These are phyloP conservation scores for Dendrobium huoshanense DNA, from an alignment of 106 monocot genomes.

Conservation along the genomic window DNA sequence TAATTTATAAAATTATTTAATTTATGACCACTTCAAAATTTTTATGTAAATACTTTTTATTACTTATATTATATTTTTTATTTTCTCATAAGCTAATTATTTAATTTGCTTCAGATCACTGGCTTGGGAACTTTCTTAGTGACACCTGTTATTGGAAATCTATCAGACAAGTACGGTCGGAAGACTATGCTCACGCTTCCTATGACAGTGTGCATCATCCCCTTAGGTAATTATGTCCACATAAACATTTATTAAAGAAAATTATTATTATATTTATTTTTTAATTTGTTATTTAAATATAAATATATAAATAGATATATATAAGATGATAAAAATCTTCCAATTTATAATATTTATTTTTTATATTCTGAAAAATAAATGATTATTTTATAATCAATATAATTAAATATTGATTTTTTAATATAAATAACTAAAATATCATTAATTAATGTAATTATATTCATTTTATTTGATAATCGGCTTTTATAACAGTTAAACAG, in stretches of 20 bases:
- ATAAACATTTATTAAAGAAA: background rate
- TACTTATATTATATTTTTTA: background rate
- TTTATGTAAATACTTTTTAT: background rate
- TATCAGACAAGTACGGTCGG: slow-evolving; percentile 80
- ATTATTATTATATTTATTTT: too few relatives aligned
- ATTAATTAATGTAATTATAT: too few relatives aligned
- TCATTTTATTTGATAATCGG: too few relatives aligned
- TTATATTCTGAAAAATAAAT: too few relatives aligned
- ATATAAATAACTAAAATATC: too few relatives aligned
- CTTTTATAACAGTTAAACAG: too few relatives aligned
- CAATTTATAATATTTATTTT: too few relatives aligned
- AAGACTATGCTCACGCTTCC: slow-evolving; percentile 75
- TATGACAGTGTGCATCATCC: slow-evolving; percentile 51
- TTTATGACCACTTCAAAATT: background rate
- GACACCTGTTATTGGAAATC: slow-evolving; percentile 79
- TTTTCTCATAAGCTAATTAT: background rate
- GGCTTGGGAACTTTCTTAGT: slow-evolving; percentile 68
- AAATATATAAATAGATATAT: too few relatives aligned
- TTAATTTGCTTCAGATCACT: slow-evolving; percentile 34
- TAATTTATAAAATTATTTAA: background rate
- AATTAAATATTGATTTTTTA: too few relatives aligned
- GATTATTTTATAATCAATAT: too few relatives aligned
- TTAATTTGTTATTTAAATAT: too few relatives aligned
- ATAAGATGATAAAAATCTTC: too few relatives aligned
- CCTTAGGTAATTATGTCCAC: slow-evolving; percentile 31